Evolutionary conservation across 805 yeast genomes (phyloP).

Genomic region (Kodamaea kakaduensis): DNA sequence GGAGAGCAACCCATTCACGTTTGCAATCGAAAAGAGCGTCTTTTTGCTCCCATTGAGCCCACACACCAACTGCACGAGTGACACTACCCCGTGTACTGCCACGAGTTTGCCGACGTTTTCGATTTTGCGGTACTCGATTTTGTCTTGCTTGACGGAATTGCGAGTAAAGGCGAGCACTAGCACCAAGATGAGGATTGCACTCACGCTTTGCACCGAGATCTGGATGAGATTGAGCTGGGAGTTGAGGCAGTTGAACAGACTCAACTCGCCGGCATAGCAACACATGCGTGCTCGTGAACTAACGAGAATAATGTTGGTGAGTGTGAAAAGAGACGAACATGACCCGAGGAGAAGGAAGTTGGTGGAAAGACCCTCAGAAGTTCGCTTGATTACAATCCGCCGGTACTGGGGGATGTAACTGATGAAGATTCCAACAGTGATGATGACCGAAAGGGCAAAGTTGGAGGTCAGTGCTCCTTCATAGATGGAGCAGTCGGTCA

Average conservation of each 20-base stretch:
- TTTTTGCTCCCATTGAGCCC: constrained; percentile 24
- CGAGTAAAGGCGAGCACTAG: constrained; percentile 49
- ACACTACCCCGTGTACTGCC: constrained; percentile 31
- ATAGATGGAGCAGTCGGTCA: constrained; percentile 41
- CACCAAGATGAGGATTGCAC: constrained; percentile 55
- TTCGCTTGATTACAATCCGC: constrained; percentile 50
- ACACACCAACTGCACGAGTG: constrained; percentile 32
- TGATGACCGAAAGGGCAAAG: constrained; percentile 45
- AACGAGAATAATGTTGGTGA: constrained; percentile 61
- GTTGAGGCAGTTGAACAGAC: constrained; percentile 56
- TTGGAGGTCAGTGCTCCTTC: constrained; percentile 48
- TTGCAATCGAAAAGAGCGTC: constrained; percentile 43
- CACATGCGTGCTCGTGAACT: constrained; percentile 61
- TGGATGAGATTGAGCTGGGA: constrained; percentile 66
- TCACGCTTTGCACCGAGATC: constrained; percentile 57
- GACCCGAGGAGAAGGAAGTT: constrained; percentile 67
- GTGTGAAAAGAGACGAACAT: constrained; percentile 61
- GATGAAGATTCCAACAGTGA: constrained; percentile 63
- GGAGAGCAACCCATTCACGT: constrained; percentile 60
- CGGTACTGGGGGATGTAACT: constrained; percentile 77
- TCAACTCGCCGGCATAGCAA: constrained; percentile 44
- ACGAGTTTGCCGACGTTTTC: constrained; percentile 40
- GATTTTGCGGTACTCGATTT: constrained; percentile 41
- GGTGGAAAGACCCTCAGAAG: constrained; percentile 79
- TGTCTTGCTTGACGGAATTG: constrained; percentile 44